phyloP scores from a whole-genome alignment of 2,329 filamentous ascomycete genomes.

The Emmonsiellopsis sp. region DNA sequence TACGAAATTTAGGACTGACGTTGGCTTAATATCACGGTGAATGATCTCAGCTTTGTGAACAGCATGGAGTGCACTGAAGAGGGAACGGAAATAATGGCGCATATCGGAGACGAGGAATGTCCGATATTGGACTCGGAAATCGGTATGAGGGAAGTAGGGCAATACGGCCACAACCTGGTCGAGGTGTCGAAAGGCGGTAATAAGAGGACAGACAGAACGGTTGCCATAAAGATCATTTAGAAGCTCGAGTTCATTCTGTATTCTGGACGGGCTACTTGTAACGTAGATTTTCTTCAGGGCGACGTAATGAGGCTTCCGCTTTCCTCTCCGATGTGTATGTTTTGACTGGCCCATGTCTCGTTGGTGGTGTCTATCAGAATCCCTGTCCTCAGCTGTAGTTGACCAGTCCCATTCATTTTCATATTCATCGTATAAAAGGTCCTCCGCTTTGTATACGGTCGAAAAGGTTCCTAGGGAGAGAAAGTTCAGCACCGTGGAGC shows the following conservation, averaged over 20 bases:
- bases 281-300: constrained; percentile 99
- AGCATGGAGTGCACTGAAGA: constrained; percentile 74
- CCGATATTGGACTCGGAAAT: constrained; percentile 86
- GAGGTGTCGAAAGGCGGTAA: constrained; percentile 89
- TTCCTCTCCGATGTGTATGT: constrained; percentile 19
- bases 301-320: constrained; percentile 62
- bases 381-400: constrained; percentile 39
- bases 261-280: constrained; percentile 84
- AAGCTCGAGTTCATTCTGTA: constrained; percentile 91
- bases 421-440: constrained; percentile 73
- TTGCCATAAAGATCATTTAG: constrained; percentile 78
- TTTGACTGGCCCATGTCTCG: constrained; percentile 7
- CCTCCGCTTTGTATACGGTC: constrained; percentile 97
- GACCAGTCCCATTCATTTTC: constrained; percentile 78
- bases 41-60: constrained; percentile 80
- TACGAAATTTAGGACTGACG: constrained; percentile 35
- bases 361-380: constrained; percentile 15
- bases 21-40: constrained; percentile 94
- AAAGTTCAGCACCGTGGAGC: constrained; percentile 1
- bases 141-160: constrained; percentile 89
- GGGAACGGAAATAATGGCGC: constrained; percentile 75
- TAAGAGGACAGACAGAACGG: constrained; percentile 80
- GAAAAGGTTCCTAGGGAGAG: constrained; percentile 73
- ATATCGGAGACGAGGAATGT: constrained; percentile 81
- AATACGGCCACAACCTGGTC: constrained; percentile 93